Conservation (phyloP, 2,329 filamentous ascomycete species). For the Penicillium thymicola region DNA sequence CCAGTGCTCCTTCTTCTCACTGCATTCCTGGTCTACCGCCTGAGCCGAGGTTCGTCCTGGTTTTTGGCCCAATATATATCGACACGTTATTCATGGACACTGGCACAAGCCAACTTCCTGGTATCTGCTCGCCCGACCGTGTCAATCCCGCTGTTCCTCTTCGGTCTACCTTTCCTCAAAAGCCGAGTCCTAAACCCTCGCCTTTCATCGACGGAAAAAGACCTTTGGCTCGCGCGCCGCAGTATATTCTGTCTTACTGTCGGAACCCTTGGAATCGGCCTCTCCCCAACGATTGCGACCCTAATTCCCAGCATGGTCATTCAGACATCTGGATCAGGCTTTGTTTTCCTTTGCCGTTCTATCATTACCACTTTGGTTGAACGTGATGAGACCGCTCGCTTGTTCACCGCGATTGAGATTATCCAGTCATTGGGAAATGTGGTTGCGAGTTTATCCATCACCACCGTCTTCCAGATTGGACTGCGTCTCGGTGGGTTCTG, state of each 20-base stretch:
- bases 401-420: constrained; percentile 51
- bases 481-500: constrained; percentile 46
- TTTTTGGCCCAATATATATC: constrained; percentile 53
- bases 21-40: constrained; percentile 48
- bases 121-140: constrained; percentile 48
- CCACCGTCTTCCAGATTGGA: constrained; percentile 46
- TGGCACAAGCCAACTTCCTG: constrained; percentile 44
- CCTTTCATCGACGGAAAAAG: constrained; percentile 40
- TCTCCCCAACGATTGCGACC: constrained; percentile 43
- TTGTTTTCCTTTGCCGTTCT: constrained; percentile 46
- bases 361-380: constrained; percentile 49
- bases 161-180: constrained; percentile 43
- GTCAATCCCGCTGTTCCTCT: constrained; percentile 48
- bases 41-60: constrained; percentile 47
- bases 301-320: constrained; percentile 47
- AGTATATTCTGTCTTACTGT: constrained; percentile 46
- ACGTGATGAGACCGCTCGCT: constrained; percentile 47
- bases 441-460: constrained; percentile 47
- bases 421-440: constrained; percentile 48
- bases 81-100: constrained; percentile 49
- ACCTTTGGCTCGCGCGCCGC: constrained; percentile 46
- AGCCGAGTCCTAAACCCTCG: constrained; percentile 36
- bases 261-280: constrained; percentile 47
- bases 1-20: constrained; percentile 45
- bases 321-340: constrained; percentile 50